Evolutionary conservation across 2,329 filamentous ascomycete species (phyloP), one percentile per base, ranked within the genome.

Genomic region (Metarhizium rileyi): DNA sequence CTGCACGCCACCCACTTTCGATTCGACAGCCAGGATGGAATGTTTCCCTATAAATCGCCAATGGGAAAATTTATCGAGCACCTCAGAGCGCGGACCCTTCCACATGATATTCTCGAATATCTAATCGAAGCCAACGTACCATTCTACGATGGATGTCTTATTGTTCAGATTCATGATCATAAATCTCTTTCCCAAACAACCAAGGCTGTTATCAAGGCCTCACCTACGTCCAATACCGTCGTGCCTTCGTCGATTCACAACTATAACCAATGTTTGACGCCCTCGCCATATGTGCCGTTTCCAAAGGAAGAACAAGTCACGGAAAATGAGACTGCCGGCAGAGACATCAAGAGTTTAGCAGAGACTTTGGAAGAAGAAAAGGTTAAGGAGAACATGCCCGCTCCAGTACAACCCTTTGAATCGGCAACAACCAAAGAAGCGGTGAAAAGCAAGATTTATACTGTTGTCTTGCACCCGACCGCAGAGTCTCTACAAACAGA

Each of bases 91-190:
- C 80, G 85, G 50, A 95, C 88, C 0, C 75, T 98, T 33, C 93
- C 93, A 1, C 90, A 96, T 66, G 90, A 96, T 58, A 81, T 97
- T 63, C 71, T 97, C 10, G 81, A 86, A 44, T 85, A 91, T 57
- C 80, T 98, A 49, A 76, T 83, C 26, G 76, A 81, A 44, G 74
- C 75, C 18, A 81, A 82, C 20, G 85, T 95, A 14, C 76, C 77
- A 9, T 97, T 95, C 63, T 98, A 97, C 64, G 90, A 97, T 66
- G 90, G 87, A 28, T 95, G 91, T 62, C 77, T 98, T 50, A 97
- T 98, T 57, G 90, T 98, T 33, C 85, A 95, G 65, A 74, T 97
- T n/a, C 80, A 95, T 60, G 88, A 97, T 63, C 87, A 95, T 70
- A 87, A 86, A 60, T 81, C 84, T 0, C 72, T 72, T 40, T 75